These are phyloP conservation scores for Fusarium dlaminii DNA, from an alignment of 2,329 filamentous ascomycete genomes.

Conservation along the genomic window DNA sequence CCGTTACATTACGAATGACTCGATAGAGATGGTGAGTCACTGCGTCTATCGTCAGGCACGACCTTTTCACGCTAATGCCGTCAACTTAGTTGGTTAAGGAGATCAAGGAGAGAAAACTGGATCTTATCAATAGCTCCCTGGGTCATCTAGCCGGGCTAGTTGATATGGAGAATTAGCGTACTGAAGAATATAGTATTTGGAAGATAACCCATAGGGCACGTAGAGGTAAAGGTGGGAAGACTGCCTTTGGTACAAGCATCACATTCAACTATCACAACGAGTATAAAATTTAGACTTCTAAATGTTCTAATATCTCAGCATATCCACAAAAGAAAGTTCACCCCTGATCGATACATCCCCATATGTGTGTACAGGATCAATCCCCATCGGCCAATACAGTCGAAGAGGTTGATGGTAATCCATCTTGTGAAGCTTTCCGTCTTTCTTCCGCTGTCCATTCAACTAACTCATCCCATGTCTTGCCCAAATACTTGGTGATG, in stretches of 20 bases:
- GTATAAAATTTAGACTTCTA: not conserved
- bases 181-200: not conserved
- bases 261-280: not conserved
- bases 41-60: accelerated
- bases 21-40: not conserved
- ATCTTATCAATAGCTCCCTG: not conserved
- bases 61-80: not conserved
- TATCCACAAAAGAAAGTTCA: not conserved
- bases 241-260: not conserved
- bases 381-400: accelerated
- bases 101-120: not conserved
- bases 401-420: accelerated
- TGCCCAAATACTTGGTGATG: not conserved
- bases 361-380: accelerated
- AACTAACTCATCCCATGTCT: not conserved
- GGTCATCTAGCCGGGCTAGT: not conserved
- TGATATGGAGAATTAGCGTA: not conserved
- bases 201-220: not conserved
- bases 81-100: not conserved
- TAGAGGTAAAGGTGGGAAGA: not conserved
- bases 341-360: not conserved
- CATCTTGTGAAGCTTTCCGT: accelerated
- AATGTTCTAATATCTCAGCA: accelerated
- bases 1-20: accelerated
- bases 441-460: not conserved